Percentiles rank a stretch among this genome's conserved stretches.
These are phyloP conservation scores for Dentipellis sp. DNA, from an alignment of 768 basidiomycete species.

Conservation along the genomic window DNA sequence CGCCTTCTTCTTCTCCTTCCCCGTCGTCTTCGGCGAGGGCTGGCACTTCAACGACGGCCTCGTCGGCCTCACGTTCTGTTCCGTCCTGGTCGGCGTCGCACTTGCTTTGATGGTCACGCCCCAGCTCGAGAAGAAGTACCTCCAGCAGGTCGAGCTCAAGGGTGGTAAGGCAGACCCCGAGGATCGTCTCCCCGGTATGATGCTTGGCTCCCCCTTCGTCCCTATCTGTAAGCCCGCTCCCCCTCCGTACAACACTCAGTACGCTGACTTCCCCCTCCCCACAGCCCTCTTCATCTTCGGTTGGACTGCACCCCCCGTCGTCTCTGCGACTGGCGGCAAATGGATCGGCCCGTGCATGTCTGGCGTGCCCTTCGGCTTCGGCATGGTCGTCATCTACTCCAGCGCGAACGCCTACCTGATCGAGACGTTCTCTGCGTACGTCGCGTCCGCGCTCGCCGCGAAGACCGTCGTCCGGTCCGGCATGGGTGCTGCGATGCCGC, in stretches of 20 bases:
- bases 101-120: constrained; percentile 27
- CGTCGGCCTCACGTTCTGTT: constrained; percentile 30
- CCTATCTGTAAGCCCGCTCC: constrained; percentile 15
- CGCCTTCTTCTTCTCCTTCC: constrained; percentile 26
- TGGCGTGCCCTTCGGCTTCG: constrained; percentile 30
- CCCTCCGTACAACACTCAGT: neutral
- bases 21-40: constrained; percentile 29
- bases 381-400: constrained; percentile 31
- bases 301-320: constrained; percentile 29
- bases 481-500: constrained; percentile 26
- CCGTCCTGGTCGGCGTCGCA: constrained; percentile 28
- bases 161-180: constrained; percentile 33
- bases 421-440: constrained; percentile 57
- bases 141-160: constrained; percentile 22
- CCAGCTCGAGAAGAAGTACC: constrained; percentile 25
- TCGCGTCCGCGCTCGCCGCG: constrained; percentile 39
- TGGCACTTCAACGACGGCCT: constrained; percentile 29
- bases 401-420: constrained; percentile 35
- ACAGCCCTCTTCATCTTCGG: constrained; percentile 33
- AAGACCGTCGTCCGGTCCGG: constrained; percentile 30
- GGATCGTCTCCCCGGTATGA: constrained; percentile 29
- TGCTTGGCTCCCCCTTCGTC: constrained; percentile 28
- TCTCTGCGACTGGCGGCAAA: constrained; percentile 25
- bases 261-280: neutral
- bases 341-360: constrained; percentile 28